phyloP scores from a whole-genome alignment of 179 eudicot species.

The Carnegiea gigantea region DNA sequence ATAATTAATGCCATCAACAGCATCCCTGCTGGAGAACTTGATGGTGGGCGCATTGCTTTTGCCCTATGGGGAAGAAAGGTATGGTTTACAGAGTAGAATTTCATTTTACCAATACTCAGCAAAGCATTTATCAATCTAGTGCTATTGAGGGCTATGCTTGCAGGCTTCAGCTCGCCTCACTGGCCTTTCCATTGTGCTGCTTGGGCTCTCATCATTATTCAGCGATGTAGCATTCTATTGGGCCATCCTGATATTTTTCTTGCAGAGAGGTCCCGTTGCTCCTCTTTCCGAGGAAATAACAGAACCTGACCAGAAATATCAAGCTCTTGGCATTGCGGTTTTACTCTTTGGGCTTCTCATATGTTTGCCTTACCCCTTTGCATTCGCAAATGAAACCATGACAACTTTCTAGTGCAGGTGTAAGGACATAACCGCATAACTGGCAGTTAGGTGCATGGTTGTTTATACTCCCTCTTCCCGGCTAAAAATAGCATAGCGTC shows the following conservation, averaged over 20 bases:
- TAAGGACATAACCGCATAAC: not conserved
- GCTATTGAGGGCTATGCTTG: slow-evolving; percentile 4
- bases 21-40: slow-evolving; percentile 98
- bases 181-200: slow-evolving; percentile 68
- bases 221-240: slow-evolving; percentile 94
- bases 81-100: not conserved
- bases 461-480: not conserved
- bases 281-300: slow-evolving; percentile 87
- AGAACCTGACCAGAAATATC: slow-evolving; percentile 67
- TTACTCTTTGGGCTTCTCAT: slow-evolving; percentile 75
- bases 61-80: slow-evolving; percentile 99
- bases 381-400: slow-evolving; percentile 54
- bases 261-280: slow-evolving; percentile 90
- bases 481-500: slow-evolving; percentile 11
- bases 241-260: slow-evolving; percentile 85
- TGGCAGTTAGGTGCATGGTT: not conserved
- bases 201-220: slow-evolving; percentile 79
- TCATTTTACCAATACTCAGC: not conserved
- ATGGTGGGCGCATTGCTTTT: slow-evolving; percentile 94
- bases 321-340: slow-evolving; percentile 67
- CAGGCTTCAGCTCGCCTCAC: slow-evolving; percentile 78
- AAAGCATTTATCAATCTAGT: not conserved
- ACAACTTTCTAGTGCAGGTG: slow-evolving; percentile 38
- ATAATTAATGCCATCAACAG: slow-evolving; percentile 97
- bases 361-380: slow-evolving; percentile 92